Percentiles rank a stretch among this genome's conserved stretches.
phyloP scores from a whole-genome alignment of 2,329 filamentous ascomycete species.

The Beauveria scarabaeidicola region DNA sequence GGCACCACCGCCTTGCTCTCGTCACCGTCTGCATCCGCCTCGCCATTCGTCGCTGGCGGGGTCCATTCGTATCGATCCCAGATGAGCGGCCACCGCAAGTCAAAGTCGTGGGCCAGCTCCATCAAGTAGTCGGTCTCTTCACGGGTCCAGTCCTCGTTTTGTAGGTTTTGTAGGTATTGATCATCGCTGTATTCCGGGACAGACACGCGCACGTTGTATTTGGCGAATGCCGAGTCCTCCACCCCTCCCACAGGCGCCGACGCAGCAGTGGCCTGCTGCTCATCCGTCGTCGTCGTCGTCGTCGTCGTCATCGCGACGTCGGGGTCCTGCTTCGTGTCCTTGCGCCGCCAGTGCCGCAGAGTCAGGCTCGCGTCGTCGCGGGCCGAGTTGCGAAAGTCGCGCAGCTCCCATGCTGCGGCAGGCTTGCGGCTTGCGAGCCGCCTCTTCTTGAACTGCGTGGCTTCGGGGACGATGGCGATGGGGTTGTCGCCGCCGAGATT shows the following conservation, averaged over 20 bases:
- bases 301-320: slow-evolving; percentile 13
- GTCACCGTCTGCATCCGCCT: slow-evolving; percentile 36
- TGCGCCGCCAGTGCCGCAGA: slow-evolving; percentile 73
- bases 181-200: slow-evolving; percentile 78
- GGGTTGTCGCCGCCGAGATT: slow-evolving; percentile 58
- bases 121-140: slow-evolving; percentile 93
- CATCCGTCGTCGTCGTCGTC: slow-evolving; percentile 14
- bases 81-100: slow-evolving; percentile 84
- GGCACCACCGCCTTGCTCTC: slow-evolving; percentile 46
- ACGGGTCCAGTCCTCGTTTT: slow-evolving; percentile 73
- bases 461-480: slow-evolving; percentile 56
- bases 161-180: slow-evolving; percentile 70
- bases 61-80: slow-evolving; percentile 84
- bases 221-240: slow-evolving; percentile 64
- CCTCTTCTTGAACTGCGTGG: slow-evolving; percentile 51
- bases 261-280: slow-evolving; percentile 20
- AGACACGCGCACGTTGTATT: slow-evolving; percentile 76
- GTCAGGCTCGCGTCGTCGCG: slow-evolving; percentile 59
- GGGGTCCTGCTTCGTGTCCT: slow-evolving; percentile 38
- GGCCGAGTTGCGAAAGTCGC: slow-evolving; percentile 68
- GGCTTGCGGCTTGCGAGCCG: slow-evolving; percentile 47
- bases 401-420: slow-evolving; percentile 56
- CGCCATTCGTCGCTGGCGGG: slow-evolving; percentile 35
- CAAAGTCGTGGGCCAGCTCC: slow-evolving; percentile 63
- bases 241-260: slow-evolving; percentile 18